phyloP scores from a whole-genome alignment of 805 yeast genomes.

The Metschnikowia lachancei region DNA sequence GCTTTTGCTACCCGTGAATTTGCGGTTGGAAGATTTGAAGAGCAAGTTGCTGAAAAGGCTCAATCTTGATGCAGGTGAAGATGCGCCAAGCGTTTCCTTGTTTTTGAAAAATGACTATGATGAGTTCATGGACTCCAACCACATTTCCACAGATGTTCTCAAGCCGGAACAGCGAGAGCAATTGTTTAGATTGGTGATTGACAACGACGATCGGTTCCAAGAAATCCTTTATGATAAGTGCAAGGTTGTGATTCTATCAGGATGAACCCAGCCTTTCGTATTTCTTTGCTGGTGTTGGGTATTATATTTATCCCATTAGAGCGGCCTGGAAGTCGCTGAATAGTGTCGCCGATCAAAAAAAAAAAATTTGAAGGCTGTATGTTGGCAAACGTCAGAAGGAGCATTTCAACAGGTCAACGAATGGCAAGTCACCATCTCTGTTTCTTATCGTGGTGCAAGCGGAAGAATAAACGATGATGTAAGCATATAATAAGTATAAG shows the following conservation, averaged over 20 bases:
- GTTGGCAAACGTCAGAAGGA: too few relatives aligned
- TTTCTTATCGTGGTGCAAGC: too few relatives aligned
- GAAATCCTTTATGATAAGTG: slow-evolving; percentile 41
- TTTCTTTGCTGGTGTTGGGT: too few relatives aligned
- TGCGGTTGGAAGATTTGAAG: slow-evolving; percentile 48
- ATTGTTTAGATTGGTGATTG: slow-evolving; percentile 36
- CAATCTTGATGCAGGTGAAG: slow-evolving; percentile 35
- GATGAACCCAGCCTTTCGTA: not conserved
- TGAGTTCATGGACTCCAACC: slow-evolving; percentile 34
- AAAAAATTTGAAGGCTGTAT: not conserved
- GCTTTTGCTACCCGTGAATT: slow-evolving; percentile 49
- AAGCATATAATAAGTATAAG: not conserved
- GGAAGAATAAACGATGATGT: not conserved
- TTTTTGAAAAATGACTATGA: slow-evolving; percentile 44
- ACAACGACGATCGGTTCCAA: slow-evolving; percentile 40
- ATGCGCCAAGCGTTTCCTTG: slow-evolving; percentile 29
- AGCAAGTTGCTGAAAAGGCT: slow-evolving; percentile 50
- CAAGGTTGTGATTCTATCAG: slow-evolving; percentile 35
- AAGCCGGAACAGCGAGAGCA: slow-evolving; percentile 25
- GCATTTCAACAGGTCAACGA: too few relatives aligned
- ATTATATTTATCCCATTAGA: too few relatives aligned
- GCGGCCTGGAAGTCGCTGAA: not conserved
- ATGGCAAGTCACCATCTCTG: too few relatives aligned
- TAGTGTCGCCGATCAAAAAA: not conserved
- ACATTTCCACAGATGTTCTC: slow-evolving; percentile 29